phyloP scores from a whole-genome alignment of 768 basidiomycete genomes.

The Calvatia gigantea region DNA sequence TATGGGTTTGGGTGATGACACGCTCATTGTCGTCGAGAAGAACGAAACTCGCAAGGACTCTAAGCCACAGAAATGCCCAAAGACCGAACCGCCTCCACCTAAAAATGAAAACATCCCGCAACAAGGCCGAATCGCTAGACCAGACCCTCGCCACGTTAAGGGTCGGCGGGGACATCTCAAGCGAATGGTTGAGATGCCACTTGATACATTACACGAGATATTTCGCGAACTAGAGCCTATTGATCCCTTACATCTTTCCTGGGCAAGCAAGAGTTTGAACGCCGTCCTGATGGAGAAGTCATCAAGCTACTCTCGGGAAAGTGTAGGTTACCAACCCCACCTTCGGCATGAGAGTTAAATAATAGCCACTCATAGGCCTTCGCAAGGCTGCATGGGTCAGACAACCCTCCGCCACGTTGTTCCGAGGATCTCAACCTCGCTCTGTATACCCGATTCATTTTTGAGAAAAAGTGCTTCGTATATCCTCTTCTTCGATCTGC shows the following conservation, averaged over 20 bases:
- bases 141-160: conserved; percentile 3
- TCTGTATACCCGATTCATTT: not conserved
- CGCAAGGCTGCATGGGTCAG: not conserved
- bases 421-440: not conserved
- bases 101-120: not conserved
- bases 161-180: conserved; percentile 22
- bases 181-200: conserved; percentile 28
- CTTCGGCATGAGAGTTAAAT: not conserved
- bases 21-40: too few species aligned
- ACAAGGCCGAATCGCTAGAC: not conserved
- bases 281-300: conserved; percentile 24
- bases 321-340: conserved; percentile 15
- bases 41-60: not conserved
- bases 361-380: not conserved
- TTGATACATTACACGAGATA: conserved; percentile 34
- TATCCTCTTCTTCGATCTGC: not conserved
- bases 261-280: conserved; percentile 32
- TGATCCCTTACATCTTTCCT: conserved; percentile 37
- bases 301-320: conserved; percentile 28
- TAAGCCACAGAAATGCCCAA: not conserved
- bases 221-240: conserved; percentile 32
- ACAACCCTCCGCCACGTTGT: not conserved
- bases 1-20: too few species aligned
- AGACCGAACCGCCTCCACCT: not conserved
- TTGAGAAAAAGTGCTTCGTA: conserved; percentile 2